Evolutionary conservation across 768 basidiomycete species (phyloP), one percentile per base, ranked within the genome.

Genomic region (Clitopilus hobsonii): DNA sequence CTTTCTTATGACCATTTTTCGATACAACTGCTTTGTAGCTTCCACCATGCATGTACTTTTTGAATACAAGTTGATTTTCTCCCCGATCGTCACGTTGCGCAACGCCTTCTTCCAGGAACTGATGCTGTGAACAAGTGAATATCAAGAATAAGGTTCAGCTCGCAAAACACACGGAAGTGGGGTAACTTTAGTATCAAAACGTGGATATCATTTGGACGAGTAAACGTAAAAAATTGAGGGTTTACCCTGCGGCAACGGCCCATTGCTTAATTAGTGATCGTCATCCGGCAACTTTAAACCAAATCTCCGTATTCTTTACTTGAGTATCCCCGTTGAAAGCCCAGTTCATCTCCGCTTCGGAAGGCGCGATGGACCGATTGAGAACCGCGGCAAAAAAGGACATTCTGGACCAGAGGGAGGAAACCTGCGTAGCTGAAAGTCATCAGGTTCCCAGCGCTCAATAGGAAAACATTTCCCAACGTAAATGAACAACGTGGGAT

Each of bases 1-100:
- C 41, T 45, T 20, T 45, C 22, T 25, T 55, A 56, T 50, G 49
- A 53, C n/a, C n/a, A n/a, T n/a, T 48, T 49, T 38, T 38, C 30
- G 27, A 22, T 38, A 49, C 27, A 24, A 22, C 49, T 54, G 38
- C 22, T 16, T 55, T 55, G 51, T 48, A 45, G n/a, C 55, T 53
- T 57, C 55, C 47, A 53, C 47, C 38, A 60, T 54, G 41, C 22
- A 18, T 45, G 41, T 45, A 18, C n/a, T 20, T 45, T 45, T 45
- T 20, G 22, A 45, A 20, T 18, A 10, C 18, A 4, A 45, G 5
- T 45, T 45, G 11, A 10, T 18, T 45, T 45, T 20, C n/a, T 20
- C 22, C 22, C 22, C 41, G 3, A 10, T 18, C 6, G 11, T 16
- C 18, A 45, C 41, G 41, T 18, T 11, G 32, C 3, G 13, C 13